phyloP scores from a whole-genome alignment of 257 asterid genomes.

The Fraxinus pennsylvanica region DNA sequence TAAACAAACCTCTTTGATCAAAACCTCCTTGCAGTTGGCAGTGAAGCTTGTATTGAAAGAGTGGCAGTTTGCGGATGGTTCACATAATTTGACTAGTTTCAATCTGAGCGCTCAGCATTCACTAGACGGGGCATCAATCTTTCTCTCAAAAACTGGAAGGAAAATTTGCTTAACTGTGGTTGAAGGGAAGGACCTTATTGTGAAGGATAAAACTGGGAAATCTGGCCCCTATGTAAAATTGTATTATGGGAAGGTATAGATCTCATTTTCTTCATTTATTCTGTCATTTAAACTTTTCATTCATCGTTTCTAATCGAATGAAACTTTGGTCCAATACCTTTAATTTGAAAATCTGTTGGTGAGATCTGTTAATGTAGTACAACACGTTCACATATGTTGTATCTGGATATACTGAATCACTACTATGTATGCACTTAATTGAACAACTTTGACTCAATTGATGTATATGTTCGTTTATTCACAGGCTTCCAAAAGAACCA shows the following conservation, averaged over 20 bases:
- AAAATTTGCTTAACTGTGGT: constrained; percentile 66
- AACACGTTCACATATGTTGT: background rate
- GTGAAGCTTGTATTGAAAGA: constrained; percentile 85
- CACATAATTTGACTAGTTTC: constrained; percentile 47
- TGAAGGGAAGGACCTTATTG: constrained; percentile 72
- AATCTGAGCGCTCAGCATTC: constrained; percentile 48
- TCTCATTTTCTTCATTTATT: constrained; percentile 8
- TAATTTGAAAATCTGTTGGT: background rate
- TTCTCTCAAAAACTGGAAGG: constrained; percentile 69
- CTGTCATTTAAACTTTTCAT: background rate
- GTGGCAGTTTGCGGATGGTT: constrained; percentile 96
- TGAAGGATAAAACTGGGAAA: constrained; percentile 77
- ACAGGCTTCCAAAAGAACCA: constrained; percentile 66
- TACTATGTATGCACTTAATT: background rate
- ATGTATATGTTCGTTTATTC: constrained; percentile 20
- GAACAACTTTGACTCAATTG: background rate
- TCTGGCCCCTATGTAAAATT: constrained; percentile 77
- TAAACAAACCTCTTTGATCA: constrained; percentile 16
- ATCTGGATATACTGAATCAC: background rate
- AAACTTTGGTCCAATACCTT: background rate
- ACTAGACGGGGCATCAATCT: constrained; percentile 48
- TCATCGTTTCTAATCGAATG: background rate
- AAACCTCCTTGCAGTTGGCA: constrained; percentile 59
- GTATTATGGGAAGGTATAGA: constrained; percentile 83
- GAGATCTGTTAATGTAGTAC: background rate